Evolutionary conservation across 108 stramenopile genomes (phyloP).

Genomic region (Cylindrotheca fusiformis): DNA sequence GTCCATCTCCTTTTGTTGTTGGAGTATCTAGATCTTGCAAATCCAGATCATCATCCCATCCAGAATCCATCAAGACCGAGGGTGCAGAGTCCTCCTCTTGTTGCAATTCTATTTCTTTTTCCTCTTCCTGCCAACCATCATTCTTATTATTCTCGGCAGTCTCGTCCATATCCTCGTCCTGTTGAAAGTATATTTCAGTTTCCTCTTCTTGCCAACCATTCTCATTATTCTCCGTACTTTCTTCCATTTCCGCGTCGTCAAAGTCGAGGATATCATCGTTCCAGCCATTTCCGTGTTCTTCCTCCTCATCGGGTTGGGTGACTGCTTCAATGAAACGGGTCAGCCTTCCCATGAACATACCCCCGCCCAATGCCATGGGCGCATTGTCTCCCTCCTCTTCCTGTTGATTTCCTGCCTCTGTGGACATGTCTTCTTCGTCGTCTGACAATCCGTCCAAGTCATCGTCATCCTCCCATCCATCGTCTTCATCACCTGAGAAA

Average conservation of each 20-base stretch:
- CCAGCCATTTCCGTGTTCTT: constrained; percentile 10
- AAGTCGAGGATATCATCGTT: constrained; percentile 2
- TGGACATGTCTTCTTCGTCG: not conserved
- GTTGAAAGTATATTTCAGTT: not conserved
- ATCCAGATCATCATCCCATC: constrained; percentile 15
- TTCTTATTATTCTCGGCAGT: constrained; percentile 5
- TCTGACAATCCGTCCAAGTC: constrained; percentile 5
- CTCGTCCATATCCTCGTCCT: not conserved
- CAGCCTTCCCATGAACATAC: constrained; percentile 36
- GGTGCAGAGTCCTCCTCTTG: too few species aligned
- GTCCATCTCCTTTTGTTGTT: not conserved
- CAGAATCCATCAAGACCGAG: constrained; percentile 7
- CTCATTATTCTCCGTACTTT: not conserved
- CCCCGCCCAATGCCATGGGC: constrained; percentile 2
- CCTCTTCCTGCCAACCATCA: not conserved
- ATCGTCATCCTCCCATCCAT: constrained; percentile 21
- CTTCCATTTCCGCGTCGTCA: constrained; percentile 3
- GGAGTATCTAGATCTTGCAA: not conserved
- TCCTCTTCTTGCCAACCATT: constrained; percentile 2
- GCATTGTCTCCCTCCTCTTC: constrained; percentile 9
- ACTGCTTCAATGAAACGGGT: constrained; percentile 32
- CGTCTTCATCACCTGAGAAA: constrained; percentile 5
- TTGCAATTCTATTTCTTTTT: too few species aligned
- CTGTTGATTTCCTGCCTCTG: not conserved
- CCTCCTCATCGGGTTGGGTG: constrained; percentile 6